Evolutionary conservation across 169 alveolate genomes (phyloP), one percentile per base, ranked within the genome.

Genomic region (Plasmodium fragile): DNA sequence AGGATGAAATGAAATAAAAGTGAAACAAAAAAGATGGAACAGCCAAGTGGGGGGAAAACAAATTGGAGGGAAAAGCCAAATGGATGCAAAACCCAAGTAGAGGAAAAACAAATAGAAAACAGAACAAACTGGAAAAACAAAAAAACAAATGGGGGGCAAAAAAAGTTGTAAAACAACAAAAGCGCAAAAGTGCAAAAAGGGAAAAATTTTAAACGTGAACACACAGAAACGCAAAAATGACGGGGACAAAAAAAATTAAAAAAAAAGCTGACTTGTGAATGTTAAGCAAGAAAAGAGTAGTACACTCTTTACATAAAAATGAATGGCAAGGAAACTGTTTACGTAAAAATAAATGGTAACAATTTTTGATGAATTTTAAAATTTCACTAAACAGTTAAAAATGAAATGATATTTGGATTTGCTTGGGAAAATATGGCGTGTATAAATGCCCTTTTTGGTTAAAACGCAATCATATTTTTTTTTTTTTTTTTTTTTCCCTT

Each of bases 21-120:
- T 13, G 59, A 49, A 49, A 49, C 59, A 49, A 49, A 49, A 49
- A 13, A 22, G 59, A 65, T 65, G 75, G 75, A 10, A 25, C 18
- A 6, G 30, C 39, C 30, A 65, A 65, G 36, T 65, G 41, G 75
- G 25, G 75, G 75, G 36, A 65, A 65, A 65, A 34, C 30, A 65
- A 65, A n/a, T 65, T n/a, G n/a, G n/a, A n/a, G n/a, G n/a, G n/a
- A n/a, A n/a, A 49, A 49, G 16, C 59, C 11, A 49, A 49, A 49
- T 49, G 59, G 59, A 65, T 65, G 75, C 41, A 10, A 25, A 65
- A 6, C 13, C 39, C 30, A 65, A 65, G 36, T 65, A 18, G 75
- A 65, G 75, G 75, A 16, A 65, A 65, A 65, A 34, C 30, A 65
- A 65, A n/a, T 65, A 39, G 75, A 65, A 65, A 65, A 65, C n/a